A percentile compares a stretch with the other conserved stretches of the same genome.
phyloP scores from a whole-genome alignment of 2,329 filamentous ascomycete species.

The Aphanoascus verrucosus region DNA sequence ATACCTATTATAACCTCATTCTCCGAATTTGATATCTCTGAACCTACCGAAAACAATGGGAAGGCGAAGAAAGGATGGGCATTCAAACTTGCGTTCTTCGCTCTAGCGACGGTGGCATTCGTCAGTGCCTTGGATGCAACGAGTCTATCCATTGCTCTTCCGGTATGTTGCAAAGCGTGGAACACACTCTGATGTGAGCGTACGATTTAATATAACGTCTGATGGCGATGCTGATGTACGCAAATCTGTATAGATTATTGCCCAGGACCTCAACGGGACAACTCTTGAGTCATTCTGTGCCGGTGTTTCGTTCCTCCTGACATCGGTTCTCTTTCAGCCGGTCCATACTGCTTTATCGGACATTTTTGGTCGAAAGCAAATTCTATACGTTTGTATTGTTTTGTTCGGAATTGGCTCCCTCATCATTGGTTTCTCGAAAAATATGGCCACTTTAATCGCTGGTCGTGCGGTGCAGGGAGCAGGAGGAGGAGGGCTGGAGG shows the following conservation, averaged over 20 bases:
- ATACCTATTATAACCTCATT: not conserved
- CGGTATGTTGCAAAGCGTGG: slow-evolving; percentile 14
- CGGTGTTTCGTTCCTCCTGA: slow-evolving; percentile 48
- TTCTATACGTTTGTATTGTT: slow-evolving; percentile 30
- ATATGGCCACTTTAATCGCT: slow-evolving; percentile 38
- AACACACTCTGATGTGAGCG: too few species aligned
- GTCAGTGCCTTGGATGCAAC: slow-evolving; percentile 52
- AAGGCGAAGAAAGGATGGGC: not conserved
- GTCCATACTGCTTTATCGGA: slow-evolving; percentile 42
- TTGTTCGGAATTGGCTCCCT: slow-evolving; percentile 38
- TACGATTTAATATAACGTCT: too few species aligned
- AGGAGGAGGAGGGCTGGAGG: slow-evolving; percentile 37
- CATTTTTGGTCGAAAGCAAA: slow-evolving; percentile 41
- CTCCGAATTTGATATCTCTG: not conserved
- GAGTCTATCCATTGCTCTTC: slow-evolving; percentile 46
- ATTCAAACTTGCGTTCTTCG: slow-evolving; percentile 39
- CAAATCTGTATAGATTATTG: slow-evolving; percentile 29
- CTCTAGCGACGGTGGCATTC: slow-evolving; percentile 41
- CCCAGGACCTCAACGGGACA: slow-evolving; percentile 38
- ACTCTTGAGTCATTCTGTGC: slow-evolving; percentile 53
- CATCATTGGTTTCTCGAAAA: slow-evolving; percentile 30
- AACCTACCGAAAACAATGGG: not conserved
- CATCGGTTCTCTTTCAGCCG: slow-evolving; percentile 32
- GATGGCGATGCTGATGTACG: not conserved
- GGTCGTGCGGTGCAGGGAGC: slow-evolving; percentile 36